Evolutionary conservation across 2,329 filamentous ascomycete genomes (phyloP).

Genomic region (Ilyonectria robusta): DNA sequence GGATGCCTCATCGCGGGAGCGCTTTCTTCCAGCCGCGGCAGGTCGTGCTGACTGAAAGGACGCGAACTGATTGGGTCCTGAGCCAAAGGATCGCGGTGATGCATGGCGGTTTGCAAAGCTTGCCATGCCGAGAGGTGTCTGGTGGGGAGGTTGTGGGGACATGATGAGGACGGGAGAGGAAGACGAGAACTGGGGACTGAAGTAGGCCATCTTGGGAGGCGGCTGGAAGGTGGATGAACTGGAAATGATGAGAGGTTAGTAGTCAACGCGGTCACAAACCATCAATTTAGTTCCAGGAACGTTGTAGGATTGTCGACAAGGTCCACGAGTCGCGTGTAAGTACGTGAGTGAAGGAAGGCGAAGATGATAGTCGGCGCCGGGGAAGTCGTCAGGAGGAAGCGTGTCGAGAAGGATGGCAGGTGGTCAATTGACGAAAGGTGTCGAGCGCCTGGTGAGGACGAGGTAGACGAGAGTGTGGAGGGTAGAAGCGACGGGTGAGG

Average conservation of each 20-base stretch:
- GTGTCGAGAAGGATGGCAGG: neutral
- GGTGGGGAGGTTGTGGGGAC: conserved; percentile 52
- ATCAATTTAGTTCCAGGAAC: conserved; percentile 34
- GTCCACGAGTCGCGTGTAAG: conserved; percentile 3
- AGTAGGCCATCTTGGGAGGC: conserved; percentile 58
- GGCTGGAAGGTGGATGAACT: conserved; percentile 34
- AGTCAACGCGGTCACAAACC: conserved; percentile 52
- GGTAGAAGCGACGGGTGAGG: conserved; percentile 27
- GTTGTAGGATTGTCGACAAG: conserved; percentile 6
- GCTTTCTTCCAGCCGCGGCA: conserved; percentile 73
- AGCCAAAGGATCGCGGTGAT: conserved; percentile 44
- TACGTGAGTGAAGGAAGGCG: neutral
- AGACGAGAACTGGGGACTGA: conserved; percentile 57
- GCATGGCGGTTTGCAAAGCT: conserved; percentile 46
- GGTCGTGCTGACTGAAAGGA: conserved; percentile 47
- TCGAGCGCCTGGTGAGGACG: conserved; percentile 21
- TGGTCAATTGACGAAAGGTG: conserved; percentile 18
- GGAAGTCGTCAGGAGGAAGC: neutral
- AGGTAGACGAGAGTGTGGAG: conserved; percentile 29
- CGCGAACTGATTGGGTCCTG: conserved; percentile 39
- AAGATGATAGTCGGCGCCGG: conserved; percentile 3
- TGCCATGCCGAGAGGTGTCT: conserved; percentile 50
- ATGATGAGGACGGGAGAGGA: conserved; percentile 63
- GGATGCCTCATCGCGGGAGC: conserved; percentile 81
- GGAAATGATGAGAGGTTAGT: conserved; percentile 48